Evolutionary conservation across 176 grass and related monocot species (phyloP).

Genomic region (Zea mays): DNA sequence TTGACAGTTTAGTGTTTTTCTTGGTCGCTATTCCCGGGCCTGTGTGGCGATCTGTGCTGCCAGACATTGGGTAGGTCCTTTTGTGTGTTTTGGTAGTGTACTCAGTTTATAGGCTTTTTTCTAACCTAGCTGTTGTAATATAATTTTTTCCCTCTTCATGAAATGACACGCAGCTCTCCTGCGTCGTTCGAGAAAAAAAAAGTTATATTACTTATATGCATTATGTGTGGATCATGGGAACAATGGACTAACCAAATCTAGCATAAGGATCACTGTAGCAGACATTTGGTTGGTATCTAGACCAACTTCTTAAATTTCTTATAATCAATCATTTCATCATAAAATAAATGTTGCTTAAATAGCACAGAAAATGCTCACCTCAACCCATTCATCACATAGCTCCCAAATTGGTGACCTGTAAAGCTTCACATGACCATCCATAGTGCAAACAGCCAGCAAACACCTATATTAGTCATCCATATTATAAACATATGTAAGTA

Average conservation of each 20-base stretch:
- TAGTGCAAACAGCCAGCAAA: conserved; percentile 72
- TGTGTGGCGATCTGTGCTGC: no score
- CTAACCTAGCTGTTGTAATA: no score
- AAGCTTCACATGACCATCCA: conserved; percentile 76
- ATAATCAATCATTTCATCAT: conserved; percentile 12
- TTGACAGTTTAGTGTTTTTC: no score
- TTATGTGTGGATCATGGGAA: conserved; percentile 2
- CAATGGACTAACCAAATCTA: not conserved
- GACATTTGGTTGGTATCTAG: conserved; percentile 19
- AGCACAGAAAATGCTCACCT: conserved; percentile 46
- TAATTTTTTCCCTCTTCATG: no score
- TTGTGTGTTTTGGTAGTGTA: no score
- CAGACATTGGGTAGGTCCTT: no score
- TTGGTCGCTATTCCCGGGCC: no score
- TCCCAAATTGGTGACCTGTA: conserved; percentile 72
- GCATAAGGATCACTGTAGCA: conserved; percentile 17
- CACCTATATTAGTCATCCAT: conserved; percentile 49
- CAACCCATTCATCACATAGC: conserved; percentile 74
- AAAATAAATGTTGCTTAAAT: conserved; percentile 15
- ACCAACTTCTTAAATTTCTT: not conserved
- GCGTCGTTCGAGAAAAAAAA: not conserved
- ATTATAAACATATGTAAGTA: conserved; percentile 32
- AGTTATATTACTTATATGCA: not conserved
- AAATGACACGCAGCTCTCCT: no score
- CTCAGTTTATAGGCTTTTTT: no score